Base-by-base conservation (phyloP, 345 rosid genomes). In the Durio zibethinus region DNA sequence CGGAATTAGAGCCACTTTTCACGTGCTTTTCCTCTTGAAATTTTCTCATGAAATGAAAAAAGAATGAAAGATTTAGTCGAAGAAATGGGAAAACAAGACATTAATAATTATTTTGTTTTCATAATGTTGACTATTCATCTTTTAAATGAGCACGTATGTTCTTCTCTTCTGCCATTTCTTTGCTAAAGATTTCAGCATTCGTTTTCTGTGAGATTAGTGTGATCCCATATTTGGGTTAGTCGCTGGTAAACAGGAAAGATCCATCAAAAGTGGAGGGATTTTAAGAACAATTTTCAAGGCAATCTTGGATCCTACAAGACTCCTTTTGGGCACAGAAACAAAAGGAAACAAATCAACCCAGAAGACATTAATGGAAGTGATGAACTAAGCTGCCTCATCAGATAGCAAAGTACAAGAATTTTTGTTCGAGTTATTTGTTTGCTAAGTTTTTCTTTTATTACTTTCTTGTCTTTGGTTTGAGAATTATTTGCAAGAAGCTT, bases 1-100 rank as follows among this genome's bases (percentile, higher is more conserved):
- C 88, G 90, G 81, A 63, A 57, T 70, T 42, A 74, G 60, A 79
- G 62, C 82, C 82, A 53, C 73, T 29, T 63, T 31, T 74, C 53
- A 53, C 72, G 80, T 75, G 20, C n/a, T 52, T 6, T 68, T 66
- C 42, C 63, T 45, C 11, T 72, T 4, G 14, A 36, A 52, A 52
- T 76, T 75, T 43, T 75, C 73, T 72, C 53, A 7, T 1, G 20
- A 7, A 7, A 56, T 25, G 31, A 40, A 23, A 15, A 61, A 50
- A 18, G 2, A 15, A 23, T n/a, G 42, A 65, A 35, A 38, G 1
- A 36, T 8, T 18, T 14, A 33, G 12, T 35, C 18, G 14, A 7
- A 27, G 38, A 56, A 4, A 56, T 10, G 3, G 33, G 64, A 15
- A 5, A 62, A 33, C 2, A 36, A 54, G 42, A 14, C 21, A 15